phyloP scores from a whole-genome alignment of 2,329 filamentous ascomycete species.

The Fusarium falciforme region DNA sequence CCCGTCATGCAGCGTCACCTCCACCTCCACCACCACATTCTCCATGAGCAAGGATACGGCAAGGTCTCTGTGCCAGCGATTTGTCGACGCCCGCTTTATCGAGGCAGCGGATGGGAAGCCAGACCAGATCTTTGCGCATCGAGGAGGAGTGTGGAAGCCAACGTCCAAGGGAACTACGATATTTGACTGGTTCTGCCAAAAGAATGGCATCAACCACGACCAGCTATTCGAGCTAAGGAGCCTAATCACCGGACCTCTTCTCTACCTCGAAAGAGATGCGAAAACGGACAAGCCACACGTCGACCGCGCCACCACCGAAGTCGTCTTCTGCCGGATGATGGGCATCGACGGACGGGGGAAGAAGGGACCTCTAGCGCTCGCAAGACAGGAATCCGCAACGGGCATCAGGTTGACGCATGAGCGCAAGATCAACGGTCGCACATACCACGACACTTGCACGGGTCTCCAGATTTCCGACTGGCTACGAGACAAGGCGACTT shows the following conservation, averaged over 20 bases:
- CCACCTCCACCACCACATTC: conserved; percentile 97
- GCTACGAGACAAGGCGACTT: conserved; percentile 97
- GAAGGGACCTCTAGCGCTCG: conserved; percentile 74
- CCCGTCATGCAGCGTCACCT: conserved; percentile 92
- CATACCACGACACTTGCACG: conserved; percentile 86
- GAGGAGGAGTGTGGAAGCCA: conserved; percentile 88
- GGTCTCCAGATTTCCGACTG: conserved; percentile 91
- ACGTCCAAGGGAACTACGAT: conserved; percentile 97
- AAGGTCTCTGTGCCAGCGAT: conserved; percentile 90
- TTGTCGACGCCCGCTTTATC: conserved; percentile 93
- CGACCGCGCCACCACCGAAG: conserved; percentile 88
- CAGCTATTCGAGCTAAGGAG: conserved; percentile 88
- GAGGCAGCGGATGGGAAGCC: conserved; percentile 92
- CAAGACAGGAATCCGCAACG: conserved; percentile 15
- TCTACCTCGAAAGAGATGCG: conserved; percentile 86
- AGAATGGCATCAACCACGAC: conserved; percentile 93
- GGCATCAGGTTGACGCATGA: conserved; percentile 86
- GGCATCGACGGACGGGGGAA: conserved; percentile 85
- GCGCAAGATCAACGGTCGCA: conserved; percentile 81
- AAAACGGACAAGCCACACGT: conserved; percentile 88
- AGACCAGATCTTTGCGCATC: conserved; percentile 84
- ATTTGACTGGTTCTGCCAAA: conserved; percentile 88
- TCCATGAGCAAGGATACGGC: conserved; percentile 99
- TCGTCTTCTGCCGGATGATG: conserved; percentile 91
- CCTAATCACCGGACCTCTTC: conserved; percentile 83